These are phyloP conservation scores for Penicillium sp. DNA, from an alignment of 2,329 filamentous ascomycete genomes.

Conservation along the genomic window DNA sequence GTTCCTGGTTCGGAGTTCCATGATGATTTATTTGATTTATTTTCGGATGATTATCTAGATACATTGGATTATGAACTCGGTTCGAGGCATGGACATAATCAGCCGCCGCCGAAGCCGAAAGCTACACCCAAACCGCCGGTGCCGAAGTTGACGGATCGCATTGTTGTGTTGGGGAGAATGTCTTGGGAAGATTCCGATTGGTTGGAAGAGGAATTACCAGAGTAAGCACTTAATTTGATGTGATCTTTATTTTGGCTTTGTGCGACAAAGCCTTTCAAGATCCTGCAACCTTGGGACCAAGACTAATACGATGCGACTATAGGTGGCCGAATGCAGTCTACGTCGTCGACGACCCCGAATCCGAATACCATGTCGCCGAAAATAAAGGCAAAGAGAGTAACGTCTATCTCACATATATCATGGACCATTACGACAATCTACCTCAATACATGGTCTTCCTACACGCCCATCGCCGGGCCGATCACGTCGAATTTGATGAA, in stretches of 20 bases:
- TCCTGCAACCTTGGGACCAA: not conserved
- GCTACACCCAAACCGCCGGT: slow-evolving; percentile 13
- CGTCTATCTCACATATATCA: slow-evolving; percentile 47
- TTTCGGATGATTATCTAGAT: not conserved
- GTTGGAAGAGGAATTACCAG: slow-evolving; percentile 44
- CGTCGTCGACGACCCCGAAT: slow-evolving; percentile 36
- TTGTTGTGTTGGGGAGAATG: slow-evolving; percentile 44
- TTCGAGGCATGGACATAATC: not conserved
- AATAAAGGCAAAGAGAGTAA: slow-evolving; percentile 48
- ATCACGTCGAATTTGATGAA: slow-evolving; percentile 55
- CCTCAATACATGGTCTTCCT: slow-evolving; percentile 57
- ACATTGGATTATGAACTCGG: not conserved
- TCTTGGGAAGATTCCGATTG: slow-evolving; percentile 45
- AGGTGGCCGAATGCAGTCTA: slow-evolving; percentile 49
- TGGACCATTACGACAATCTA: slow-evolving; percentile 47
- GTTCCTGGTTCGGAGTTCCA: slow-evolving; percentile 10
- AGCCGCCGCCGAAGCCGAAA: slow-evolving; percentile 5
- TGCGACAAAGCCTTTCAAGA: not conserved
- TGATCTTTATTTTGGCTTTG: not conserved
- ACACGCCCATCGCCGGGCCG: slow-evolving; percentile 53
- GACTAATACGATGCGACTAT: not conserved
- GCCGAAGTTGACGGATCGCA: slow-evolving; percentile 30
- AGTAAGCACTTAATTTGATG: slow-evolving; percentile 31
- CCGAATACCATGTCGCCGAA: slow-evolving; percentile 19
- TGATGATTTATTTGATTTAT: slow-evolving; percentile 1